Base-by-base conservation (phyloP, 257 asterid genomes). In the Jasminum sambac region DNA sequence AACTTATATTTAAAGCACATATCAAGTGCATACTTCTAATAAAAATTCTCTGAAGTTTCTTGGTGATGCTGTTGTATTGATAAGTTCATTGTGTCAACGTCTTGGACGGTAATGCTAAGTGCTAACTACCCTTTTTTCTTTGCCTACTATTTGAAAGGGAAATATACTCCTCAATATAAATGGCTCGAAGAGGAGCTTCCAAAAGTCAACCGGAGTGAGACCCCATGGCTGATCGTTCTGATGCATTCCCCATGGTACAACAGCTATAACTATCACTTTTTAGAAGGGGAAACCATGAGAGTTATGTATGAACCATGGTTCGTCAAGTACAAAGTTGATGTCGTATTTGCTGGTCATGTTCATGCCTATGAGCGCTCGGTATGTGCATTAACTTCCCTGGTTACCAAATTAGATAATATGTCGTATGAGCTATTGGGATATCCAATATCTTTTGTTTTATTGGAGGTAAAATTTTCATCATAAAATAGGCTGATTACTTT, bases 211-310 rank as follows among this genome's bases (percentile, higher is more conserved):
- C 74, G 96, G 52, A 79, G 88, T 0, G 95, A 88, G 76, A 91
- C 97, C 14, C 99, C 99, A 0, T 94, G 99, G 99, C 68, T 91
- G 75, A 83, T 91, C 68, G 97, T 91, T 63, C 87, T 89, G 5
- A 36, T 88, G 86, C 99, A 94, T 73, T 80, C 96, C 0, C 99
- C 99, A 8, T 89, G 92, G 97, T 94, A 94, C 83, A 91, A 94
- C 77, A 94, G 98, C 90, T 85, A 91, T 81, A 72, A 70, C 42
- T 85, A 86, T 76, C 97, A 91, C 86, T 88, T 66, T 59, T 83
- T 94, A 95, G 99, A 94, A 84, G 99, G 97, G n/a, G 99, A 94
- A 80, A 82, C 88, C 65, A 91, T 94, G 97, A 81, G 99, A 77
- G 96, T 91, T 41, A 83, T 87, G 95, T 94, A 24, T 8, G 97